phyloP scores from a whole-genome alignment of 208 protist genomes.

The Phytomonas francai region DNA sequence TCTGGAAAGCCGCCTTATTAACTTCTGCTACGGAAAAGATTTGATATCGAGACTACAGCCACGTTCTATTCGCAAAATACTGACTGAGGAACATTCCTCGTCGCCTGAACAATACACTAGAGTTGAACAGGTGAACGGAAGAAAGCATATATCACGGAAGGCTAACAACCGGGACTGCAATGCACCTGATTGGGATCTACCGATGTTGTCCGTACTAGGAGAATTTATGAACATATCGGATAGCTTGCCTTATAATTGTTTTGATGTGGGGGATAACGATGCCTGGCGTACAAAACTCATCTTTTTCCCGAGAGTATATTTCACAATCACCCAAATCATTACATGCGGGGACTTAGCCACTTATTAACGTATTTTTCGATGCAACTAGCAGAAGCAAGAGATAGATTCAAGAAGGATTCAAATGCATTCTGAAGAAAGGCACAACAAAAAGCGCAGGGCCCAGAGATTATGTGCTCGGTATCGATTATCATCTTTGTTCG shows the following conservation, averaged over 20 bases:
- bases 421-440: not conserved
- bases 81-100: constrained; percentile 10
- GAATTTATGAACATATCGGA: not conserved
- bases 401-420: not conserved
- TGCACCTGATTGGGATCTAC: not conserved
- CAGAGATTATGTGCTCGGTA: not conserved
- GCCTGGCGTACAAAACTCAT: constrained; percentile 15
- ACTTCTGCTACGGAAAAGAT: constrained; percentile 57
- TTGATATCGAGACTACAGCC: constrained; percentile 49
- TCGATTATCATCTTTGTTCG: not conserved
- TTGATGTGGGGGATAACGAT: not conserved
- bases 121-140: not conserved
- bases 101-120: constrained; percentile 6
- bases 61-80: constrained; percentile 29
- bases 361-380: constrained; percentile 14
- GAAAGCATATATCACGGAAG: not conserved
- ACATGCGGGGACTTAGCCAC: constrained; percentile 36
- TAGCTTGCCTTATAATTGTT: not conserved
- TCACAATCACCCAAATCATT: constrained; percentile 52
- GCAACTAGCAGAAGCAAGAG: not conserved
- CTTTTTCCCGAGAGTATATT: constrained; percentile 18
- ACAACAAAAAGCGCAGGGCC: not conserved
- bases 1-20: constrained; percentile 34
- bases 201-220: not conserved
- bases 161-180: not conserved